phyloP scores from a whole-genome alignment of 2,329 filamentous ascomycete genomes.

The Fusarium sp. region DNA sequence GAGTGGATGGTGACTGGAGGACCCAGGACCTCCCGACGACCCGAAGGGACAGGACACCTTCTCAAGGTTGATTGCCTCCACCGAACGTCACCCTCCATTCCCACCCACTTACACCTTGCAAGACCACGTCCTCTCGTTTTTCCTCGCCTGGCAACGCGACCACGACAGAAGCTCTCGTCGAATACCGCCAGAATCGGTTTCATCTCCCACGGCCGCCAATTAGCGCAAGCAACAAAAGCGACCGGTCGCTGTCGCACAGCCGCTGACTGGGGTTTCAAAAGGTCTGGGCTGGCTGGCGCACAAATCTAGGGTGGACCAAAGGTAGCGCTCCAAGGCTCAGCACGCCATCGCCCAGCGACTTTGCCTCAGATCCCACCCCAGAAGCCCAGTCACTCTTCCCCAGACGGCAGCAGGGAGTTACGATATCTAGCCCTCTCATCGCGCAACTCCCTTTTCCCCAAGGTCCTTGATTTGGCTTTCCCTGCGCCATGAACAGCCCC shows the following conservation, averaged over 20 bases:
- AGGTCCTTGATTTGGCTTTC: conserved; percentile 29
- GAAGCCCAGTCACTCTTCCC: conserved; percentile 35
- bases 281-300: conserved; percentile 16
- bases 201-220: conserved; percentile 28
- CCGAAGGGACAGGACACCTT: conserved; percentile 27
- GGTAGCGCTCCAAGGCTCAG: conserved; percentile 36
- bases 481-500: conserved; percentile 42
- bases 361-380: conserved; percentile 44
- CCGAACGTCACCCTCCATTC: conserved; percentile 32
- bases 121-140: neutral
- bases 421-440: conserved; percentile 46
- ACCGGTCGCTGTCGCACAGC: conserved; percentile 24
- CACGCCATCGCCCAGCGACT: conserved; percentile 45
- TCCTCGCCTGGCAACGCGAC: neutral
- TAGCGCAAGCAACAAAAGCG: conserved; percentile 23
- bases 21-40: conserved; percentile 37
- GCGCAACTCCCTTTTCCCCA: conserved; percentile 40
- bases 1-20: neutral
- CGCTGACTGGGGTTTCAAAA: conserved; percentile 34
- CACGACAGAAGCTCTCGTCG: conserved; percentile 3
- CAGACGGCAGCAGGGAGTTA: conserved; percentile 38
- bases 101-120: conserved; percentile 14
- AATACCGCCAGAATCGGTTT: conserved; percentile 16
- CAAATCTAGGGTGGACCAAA: conserved; percentile 35
- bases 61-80: conserved; percentile 28